phyloP scores from a whole-genome alignment of 2,329 filamentous ascomycete species.

The Diaporthe sp. region DNA sequence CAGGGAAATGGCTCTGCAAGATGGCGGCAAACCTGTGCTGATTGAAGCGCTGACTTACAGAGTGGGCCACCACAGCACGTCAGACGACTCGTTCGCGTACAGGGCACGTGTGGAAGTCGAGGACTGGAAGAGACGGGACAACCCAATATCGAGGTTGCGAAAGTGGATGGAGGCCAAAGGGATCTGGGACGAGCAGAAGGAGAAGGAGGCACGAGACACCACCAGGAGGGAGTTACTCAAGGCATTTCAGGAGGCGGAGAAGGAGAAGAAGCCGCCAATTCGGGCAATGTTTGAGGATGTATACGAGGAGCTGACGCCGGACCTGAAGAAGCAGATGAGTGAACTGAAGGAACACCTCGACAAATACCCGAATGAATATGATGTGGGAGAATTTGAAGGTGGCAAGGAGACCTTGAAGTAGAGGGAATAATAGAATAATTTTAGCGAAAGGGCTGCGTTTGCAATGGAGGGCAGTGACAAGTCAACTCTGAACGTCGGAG shows the following conservation, averaged over 20 bases:
- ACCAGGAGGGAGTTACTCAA: conserved; percentile 74
- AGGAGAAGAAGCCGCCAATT: conserved; percentile 82
- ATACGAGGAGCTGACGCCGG: conserved; percentile 83
- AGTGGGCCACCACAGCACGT: conserved; percentile 95
- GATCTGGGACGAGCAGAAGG: conserved; percentile 87
- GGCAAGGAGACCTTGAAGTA: conserved; percentile 47
- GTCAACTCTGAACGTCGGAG: no score
- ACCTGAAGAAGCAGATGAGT: conserved; percentile 75
- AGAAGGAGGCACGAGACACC: conserved; percentile 64
- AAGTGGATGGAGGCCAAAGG: conserved; percentile 85
- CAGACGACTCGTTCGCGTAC: conserved; percentile 97
- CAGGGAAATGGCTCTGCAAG: conserved; percentile 80
- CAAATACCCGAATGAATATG: conserved; percentile 93
- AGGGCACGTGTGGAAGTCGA: conserved; percentile 92
- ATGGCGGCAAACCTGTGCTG: conserved; percentile 85
- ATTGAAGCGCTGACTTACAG: conserved; percentile 98
- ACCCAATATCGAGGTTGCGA: conserved; percentile 52
- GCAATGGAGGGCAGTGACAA: not conserved
- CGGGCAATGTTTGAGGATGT: conserved; percentile 85
- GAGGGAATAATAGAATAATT: not conserved
- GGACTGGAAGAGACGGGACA: conserved; percentile 76
- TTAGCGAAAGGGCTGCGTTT: not conserved
- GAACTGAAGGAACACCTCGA: conserved; percentile 82
- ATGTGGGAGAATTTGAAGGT: conserved; percentile 58
- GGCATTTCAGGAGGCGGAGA: conserved; percentile 87